A percentile compares a stretch with the other conserved stretches of the same genome.
Evolutionary conservation across 306 rosid genomes (phyloP).

Genomic region (Rosa chinensis): DNA sequence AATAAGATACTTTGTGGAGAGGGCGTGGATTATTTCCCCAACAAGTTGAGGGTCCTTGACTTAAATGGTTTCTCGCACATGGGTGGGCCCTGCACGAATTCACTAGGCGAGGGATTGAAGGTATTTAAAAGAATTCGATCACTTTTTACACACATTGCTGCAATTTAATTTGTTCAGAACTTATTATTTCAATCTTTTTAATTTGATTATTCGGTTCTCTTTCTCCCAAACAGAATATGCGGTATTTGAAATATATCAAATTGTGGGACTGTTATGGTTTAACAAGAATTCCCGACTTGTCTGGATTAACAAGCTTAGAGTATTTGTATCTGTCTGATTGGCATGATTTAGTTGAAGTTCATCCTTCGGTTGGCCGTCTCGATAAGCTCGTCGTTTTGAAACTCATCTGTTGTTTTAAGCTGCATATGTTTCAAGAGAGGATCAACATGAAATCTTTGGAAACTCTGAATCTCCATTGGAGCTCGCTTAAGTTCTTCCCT

Average conservation of each 20-base stretch:
- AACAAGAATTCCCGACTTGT: background rate
- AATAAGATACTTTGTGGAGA: too few species aligned
- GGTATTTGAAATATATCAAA: background rate
- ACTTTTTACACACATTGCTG: too few species aligned
- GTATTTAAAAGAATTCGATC: background rate
- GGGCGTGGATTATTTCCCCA: too few species aligned
- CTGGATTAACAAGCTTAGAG: background rate
- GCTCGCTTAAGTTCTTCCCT: background rate
- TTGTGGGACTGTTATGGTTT: background rate
- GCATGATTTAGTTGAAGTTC: background rate
- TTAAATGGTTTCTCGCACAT: background rate
- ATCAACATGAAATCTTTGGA: background rate
- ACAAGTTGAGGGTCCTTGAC: background rate
- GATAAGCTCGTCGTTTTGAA: background rate
- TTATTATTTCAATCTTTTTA: background rate
- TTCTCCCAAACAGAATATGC: background rate
- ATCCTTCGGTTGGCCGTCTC: background rate
- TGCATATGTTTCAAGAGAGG: background rate
- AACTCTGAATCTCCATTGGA: background rate
- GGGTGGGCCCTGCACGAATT: background rate
- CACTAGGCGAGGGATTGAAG: background rate
- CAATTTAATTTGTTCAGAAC: too few species aligned
- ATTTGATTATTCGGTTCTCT: background rate
- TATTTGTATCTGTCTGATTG: accelerated
- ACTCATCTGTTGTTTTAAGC: accelerated